Evolutionary conservation across 1,139 yeast genomes (phyloP), one percentile per base, ranked within the genome.

Genomic region (Zygosaccharomyces pseudobailii): DNA sequence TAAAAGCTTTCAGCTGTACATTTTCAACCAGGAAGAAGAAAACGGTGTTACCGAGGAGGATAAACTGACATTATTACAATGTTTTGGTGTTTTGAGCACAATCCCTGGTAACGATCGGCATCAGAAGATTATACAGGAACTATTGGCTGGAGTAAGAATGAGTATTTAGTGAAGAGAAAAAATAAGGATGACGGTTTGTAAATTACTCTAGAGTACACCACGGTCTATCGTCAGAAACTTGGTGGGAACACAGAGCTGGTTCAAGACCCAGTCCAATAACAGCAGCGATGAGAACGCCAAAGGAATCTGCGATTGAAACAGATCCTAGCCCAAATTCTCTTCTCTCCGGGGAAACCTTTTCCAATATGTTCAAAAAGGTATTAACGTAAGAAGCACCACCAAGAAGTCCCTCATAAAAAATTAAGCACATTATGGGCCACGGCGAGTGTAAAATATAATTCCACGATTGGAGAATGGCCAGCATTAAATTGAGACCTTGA

Each of bases 331-430:
- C 82, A 62, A 90, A 89, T 62, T 92, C 97, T 45, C 96, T 73
- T 49, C 80, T 78, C 0, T 69, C 57, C 13, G 70, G 63, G 0
- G 78, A 69, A 0, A 81, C 74, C 1, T 78, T 73, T 53, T 88
- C 95, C 40, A 86, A 75, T 0, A 89, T 92, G 13, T 80, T 73
- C 72, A 84, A 72, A 59, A 87, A 92, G 0, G 97, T 89, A 61
- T 90, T 90, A 44, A 87, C 94, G 61, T 92, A 92, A 22, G 92
- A 81, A 3, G 86, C 78, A 1, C 98, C 97, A 1, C 97, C 97
- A 8, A 92, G 70, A 20, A 92, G 71, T 0, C 92, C 97, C 63
- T 92, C 97, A 66, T 87, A 89, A 50, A 90, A 78, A 4, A 88
- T 76, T 32, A 90, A 66, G 0, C 74, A 19, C 69, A 87, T 72